Base-by-base conservation (phyloP, 495 filamentous ascomycete genomes). In the Baudoinia panamericana region DNA sequence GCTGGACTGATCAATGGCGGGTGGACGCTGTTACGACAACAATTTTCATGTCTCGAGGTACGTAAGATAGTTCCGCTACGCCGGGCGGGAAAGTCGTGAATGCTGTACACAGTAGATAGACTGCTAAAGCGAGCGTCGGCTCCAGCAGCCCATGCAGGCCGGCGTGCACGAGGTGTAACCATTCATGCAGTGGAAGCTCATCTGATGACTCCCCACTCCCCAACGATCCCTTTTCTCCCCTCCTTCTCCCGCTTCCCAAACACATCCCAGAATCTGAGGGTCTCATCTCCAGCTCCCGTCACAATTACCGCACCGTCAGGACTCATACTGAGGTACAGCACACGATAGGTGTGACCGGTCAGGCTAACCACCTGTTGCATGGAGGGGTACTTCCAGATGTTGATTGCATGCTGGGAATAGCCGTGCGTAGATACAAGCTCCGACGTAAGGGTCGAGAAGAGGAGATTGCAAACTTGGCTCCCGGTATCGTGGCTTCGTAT, bases 351-450 rank as follows among this genome's bases (percentile, higher is more conserved):
- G 58, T 97, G 90, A 0, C 90, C 90, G 0, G 92, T 96, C 25
- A 97, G 64, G 43, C 82, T 92, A 11, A 81, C 90, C 5, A 97
- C 84, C 52, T 95, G 90, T 27, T 82, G 82, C 92, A 97, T 96
- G 53, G 76, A 82, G 1, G 90, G 90, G 56, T 96, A 96, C 56
- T 96, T 96, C 90, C 90, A 97, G 41, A 97, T 79, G 13, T 96
- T 85, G 49, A 97, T 94, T 57, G 95, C 87, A 54, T 97, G 93
- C 57, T 97, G 92, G 41, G 73, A 80, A 64, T 93, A 97, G n/a
- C 90, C 90, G 56, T 97, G 90, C 3, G 90, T 97, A 28, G 79
- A 86, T 45, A 97, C 90, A 50, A 97, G 80, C 63, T 97, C 90
- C 57, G 94, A 93, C 19, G 80, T 87, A 55, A 93, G 95, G 58